Base-by-base conservation (phyloP, 2,329 filamentous ascomycete genomes). In the Plectosphaerella sp. region DNA sequence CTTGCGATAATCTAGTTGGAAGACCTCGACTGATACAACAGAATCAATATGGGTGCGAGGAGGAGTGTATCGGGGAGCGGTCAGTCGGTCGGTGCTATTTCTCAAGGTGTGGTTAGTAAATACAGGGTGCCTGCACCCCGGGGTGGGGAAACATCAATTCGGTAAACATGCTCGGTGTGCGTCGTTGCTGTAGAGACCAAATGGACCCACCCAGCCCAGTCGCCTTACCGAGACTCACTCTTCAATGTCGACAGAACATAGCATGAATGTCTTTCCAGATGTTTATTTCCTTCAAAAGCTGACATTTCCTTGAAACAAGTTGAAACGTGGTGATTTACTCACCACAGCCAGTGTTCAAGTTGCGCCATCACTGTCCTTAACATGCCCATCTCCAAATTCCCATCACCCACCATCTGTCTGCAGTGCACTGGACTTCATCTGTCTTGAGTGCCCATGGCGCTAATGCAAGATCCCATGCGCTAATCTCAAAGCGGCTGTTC, bases 121-220 rank as follows among this genome's bases (percentile, higher is more conserved):
- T 54, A 56, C 56, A 56, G 50, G 56, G 37, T 56, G 25, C 48
- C 53, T 47, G 50, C 50, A 46, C 52, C 49, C 47, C 15, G 48
- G 48, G 49, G 56, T 18, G n/a, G 39, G 45, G 14, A 8, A 41
- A 43, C 36, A 36, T 50, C 47, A 46, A 12, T 51, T 47, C 20
- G 35, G 36, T 39, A 28, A 35, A 28, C 22, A 43, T 11, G 37
- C 9, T 43, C n/a, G 16, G 36, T 41, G 35, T 9, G 46, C 22
- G 46, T 15, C 15, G 47, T 48, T 48, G 47, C 47, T 24, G 18
- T 33, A 24, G 25, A 20, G 37, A 48, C 47, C 25, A 12, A 14
- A 3, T 25, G 12, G 15, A 47, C n/a, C 45, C 24, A 25, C 45
- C 41, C 37, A n/a, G 18, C 4, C n/a, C 5, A 8, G 16, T 22